These are phyloP conservation scores for Lachnellula hyalina DNA, from an alignment of 2,329 filamentous ascomycete genomes.

Conservation along the genomic window DNA sequence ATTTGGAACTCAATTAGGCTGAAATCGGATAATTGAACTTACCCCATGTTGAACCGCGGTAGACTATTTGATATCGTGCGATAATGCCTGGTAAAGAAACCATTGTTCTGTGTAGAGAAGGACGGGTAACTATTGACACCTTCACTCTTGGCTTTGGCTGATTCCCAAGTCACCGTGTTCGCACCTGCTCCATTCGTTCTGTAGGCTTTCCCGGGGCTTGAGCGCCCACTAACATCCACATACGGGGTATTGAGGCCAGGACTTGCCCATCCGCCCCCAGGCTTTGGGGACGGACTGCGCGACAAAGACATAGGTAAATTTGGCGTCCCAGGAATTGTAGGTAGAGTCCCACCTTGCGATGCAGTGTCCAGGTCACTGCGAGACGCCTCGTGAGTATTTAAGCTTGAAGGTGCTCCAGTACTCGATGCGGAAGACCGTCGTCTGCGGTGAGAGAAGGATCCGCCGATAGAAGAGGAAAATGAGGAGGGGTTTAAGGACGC, in stretches of 20 bases:
- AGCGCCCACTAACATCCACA: constrained; percentile 54
- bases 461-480: constrained; percentile 44
- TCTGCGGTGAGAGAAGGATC: constrained; percentile 27
- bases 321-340: constrained; percentile 42
- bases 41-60: constrained; percentile 59
- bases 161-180: constrained; percentile 70
- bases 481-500: constrained; percentile 43
- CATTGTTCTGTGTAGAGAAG: constrained; percentile 74
- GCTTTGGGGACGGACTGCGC: constrained; percentile 79
- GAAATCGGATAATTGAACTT: neutral
- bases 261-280: constrained; percentile 83
- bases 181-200: constrained; percentile 42
- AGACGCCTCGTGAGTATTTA: constrained; percentile 20
- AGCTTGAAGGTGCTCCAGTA: constrained; percentile 17
- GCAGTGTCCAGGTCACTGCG: constrained; percentile 13
- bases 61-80: constrained; percentile 74
- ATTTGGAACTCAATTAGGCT: constrained; percentile 34
- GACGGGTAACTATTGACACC: constrained; percentile 71
- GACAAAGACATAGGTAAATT: constrained; percentile 71
- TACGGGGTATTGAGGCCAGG: constrained; percentile 67
- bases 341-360: constrained; percentile 17
- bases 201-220: constrained; percentile 53
- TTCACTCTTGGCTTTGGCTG: constrained; percentile 70
- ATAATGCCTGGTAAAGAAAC: constrained; percentile 83
- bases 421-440: constrained; percentile 33